Percentiles rank a stretch among this genome's conserved stretches.
Conservation (phyloP, 139 green algal species). For the Chlamydomonas sp. region DNA sequence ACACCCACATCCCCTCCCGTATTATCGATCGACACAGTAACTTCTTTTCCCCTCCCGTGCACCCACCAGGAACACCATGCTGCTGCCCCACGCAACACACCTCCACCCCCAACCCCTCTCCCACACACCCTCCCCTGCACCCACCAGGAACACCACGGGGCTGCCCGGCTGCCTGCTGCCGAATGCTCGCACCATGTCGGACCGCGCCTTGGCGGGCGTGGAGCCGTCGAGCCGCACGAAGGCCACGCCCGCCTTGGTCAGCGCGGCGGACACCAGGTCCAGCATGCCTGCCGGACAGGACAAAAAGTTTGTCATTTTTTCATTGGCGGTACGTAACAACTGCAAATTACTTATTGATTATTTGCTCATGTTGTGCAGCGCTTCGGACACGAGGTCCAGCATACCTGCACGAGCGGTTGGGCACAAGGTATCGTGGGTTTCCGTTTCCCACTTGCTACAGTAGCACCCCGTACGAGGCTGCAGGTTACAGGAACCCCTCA, state of each 20-base stretch:
- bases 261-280: constrained; percentile 42
- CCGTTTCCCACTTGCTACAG: too few species aligned
- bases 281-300: constrained; percentile 45
- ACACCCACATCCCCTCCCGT: too few species aligned
- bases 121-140: background rate
- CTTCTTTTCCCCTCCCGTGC: too few species aligned
- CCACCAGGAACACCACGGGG: constrained; percentile 48
- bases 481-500: background rate
- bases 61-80: background rate
- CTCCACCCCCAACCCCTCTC: background rate
- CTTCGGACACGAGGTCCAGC: too few species aligned
- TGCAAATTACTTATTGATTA: too few species aligned
- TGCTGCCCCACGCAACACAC: background rate
- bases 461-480: too few species aligned
- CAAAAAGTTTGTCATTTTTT: too few species aligned
- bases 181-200: constrained; percentile 25
- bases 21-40: too few species aligned
- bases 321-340: too few species aligned
- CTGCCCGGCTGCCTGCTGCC: constrained; percentile 7
- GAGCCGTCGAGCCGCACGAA: constrained; percentile 58
- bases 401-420: too few species aligned
- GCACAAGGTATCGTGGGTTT: background rate
- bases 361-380: too few species aligned
- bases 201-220: constrained; percentile 23
- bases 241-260: constrained; percentile 21